Evolutionary conservation across 2,329 filamentous ascomycete genomes (phyloP).

Genomic region (Leptographium galeiforme): DNA sequence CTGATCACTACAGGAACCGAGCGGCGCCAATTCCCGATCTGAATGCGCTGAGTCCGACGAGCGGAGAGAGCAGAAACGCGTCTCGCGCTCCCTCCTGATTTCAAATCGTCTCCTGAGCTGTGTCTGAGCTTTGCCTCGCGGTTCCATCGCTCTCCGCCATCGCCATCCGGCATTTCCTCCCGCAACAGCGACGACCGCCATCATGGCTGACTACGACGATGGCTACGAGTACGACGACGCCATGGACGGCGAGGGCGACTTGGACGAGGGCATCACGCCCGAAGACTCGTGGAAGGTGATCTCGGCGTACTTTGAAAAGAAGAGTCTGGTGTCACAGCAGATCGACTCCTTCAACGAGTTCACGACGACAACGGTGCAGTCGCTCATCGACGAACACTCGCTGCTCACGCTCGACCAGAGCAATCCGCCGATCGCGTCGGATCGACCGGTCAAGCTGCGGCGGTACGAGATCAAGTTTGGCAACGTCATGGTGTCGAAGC

Average conservation of each 20-base stretch:
- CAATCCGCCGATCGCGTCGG: constrained; percentile 61
- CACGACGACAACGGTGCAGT: constrained; percentile 83
- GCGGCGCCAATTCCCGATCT: neutral
- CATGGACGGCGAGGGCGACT: constrained; percentile 56
- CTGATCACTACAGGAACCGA: no score
- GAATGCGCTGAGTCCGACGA: constrained; percentile 9
- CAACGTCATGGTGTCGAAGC: constrained; percentile 74
- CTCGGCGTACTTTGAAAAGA: constrained; percentile 88
- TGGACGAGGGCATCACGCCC: constrained; percentile 67
- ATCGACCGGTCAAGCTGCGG: constrained; percentile 70
- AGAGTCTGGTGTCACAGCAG: constrained; percentile 93
- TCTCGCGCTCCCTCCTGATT: constrained; percentile 7
- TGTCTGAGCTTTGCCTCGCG: no score
- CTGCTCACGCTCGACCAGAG: constrained; percentile 89
- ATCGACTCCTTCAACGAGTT: constrained; percentile 98
- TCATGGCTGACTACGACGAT: constrained; percentile 44
- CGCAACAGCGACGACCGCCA: constrained; percentile 2
- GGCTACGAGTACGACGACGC: constrained; percentile 28
- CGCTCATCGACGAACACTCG: constrained; percentile 86
- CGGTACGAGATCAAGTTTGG: constrained; percentile 94
- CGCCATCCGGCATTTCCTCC: neutral
- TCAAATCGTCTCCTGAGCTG: neutral
- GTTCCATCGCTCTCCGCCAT: no score
- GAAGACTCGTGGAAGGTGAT: constrained; percentile 99
- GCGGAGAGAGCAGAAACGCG: constrained; percentile 9